Base-by-base conservation (phyloP, 148 eudicot genomes). In the Chenopodium quinoa region DNA sequence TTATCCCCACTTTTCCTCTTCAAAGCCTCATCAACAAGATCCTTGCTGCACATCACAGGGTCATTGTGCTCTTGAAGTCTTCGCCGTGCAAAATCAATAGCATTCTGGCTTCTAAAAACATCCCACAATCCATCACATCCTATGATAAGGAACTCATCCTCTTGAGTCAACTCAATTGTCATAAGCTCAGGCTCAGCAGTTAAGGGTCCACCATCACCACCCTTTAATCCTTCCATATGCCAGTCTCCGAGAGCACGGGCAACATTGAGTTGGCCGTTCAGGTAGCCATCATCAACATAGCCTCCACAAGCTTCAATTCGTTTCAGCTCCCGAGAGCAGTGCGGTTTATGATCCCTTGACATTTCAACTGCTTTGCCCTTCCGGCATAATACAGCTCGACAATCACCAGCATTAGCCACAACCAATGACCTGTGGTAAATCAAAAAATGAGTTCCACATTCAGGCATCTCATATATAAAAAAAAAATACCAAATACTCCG, bases 81-180 rank as follows among this genome's bases (percentile, higher is more conserved):
- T 71, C 93, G 81, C n/a, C 97, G 91, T 1, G 97, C 98, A 89
- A 94, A 94, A 81, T 94, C 98, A 17, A 94, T 91, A 0, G 98
- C 98, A 20, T 94, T 94, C 84, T 94, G 98, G 90, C 93, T 93
- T 89, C 90, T 85, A 63, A 94, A 94, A 29, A 94, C 98, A 23
- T 94, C 98, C 98, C 97, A 94, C 23, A 94, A 75, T 46, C 98
- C 98, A 72, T 94, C 98, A 86, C 98, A 91, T 29, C 95, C 97
- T 31, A 94, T 89, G 80, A 94, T 91, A 67, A 94, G 91, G 76
- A 94, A 94, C 85, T 94, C 98, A n/a, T 94, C 98, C 65, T 94
- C 98, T 34, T 85, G 81, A 9, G 98, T 94, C 50, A 94, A 82
- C 65, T 75, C 88, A 13, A 85, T 90, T 62, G 79, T 90, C 88